phyloP scores from a whole-genome alignment of 2,329 filamentous ascomycete species.

The Pseudogymnoascus sp. region DNA sequence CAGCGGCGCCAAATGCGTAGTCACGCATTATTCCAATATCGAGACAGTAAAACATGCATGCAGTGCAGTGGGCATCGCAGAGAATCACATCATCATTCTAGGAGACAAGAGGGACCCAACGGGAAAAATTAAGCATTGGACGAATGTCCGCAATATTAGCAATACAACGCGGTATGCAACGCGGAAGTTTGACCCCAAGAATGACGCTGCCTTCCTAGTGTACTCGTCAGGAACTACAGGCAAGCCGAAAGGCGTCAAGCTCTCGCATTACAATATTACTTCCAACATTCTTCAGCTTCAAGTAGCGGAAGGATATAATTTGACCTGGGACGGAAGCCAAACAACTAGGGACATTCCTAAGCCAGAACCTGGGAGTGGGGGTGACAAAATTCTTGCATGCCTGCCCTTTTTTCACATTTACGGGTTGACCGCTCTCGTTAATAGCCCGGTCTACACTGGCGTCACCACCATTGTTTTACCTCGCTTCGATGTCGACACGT shows the following conservation, averaged over 20 bases:
- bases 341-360: constrained; percentile 60
- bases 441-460: constrained; percentile 57
- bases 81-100: constrained; percentile 64
- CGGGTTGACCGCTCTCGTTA: constrained; percentile 57
- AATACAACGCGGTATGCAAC: constrained; percentile 55
- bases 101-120: constrained; percentile 56
- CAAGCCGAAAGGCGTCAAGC: constrained; percentile 75
- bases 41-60: constrained; percentile 58
- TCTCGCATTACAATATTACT: constrained; percentile 22
- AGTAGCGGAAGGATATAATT: constrained; percentile 44
- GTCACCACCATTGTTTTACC: constrained; percentile 61
- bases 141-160: constrained; percentile 53
- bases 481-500: constrained; percentile 70
- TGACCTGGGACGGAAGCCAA: constrained; percentile 47
- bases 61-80: constrained; percentile 56
- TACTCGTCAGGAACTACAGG: constrained; percentile 82
- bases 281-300: constrained; percentile 37
- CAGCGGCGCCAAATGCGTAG: constrained; percentile 61
- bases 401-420: constrained; percentile 79
- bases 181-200: constrained; percentile 51
- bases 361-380: constrained; percentile 26
- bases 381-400: constrained; percentile 65
- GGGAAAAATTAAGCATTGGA: constrained; percentile 72
- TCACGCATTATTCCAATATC: constrained; percentile 62
- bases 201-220: constrained; percentile 61